Percentiles rank a stretch among this genome's conserved stretches.
These are phyloP conservation scores for Boletus reticuloceps DNA, from an alignment of 768 basidiomycete genomes.

Conservation along the genomic window DNA sequence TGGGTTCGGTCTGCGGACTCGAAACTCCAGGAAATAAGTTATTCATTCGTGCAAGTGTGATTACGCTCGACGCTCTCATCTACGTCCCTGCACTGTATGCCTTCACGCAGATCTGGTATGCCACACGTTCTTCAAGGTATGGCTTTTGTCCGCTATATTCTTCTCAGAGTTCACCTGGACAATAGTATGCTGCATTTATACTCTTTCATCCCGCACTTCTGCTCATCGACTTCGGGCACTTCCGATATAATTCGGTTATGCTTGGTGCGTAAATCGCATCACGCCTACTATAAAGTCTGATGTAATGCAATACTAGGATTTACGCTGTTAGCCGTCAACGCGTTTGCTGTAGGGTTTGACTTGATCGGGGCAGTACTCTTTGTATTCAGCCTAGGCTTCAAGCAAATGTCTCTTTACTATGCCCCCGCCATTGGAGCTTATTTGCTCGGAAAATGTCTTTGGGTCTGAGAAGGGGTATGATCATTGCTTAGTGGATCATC, in stretches of 20 bases:
- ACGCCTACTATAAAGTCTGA: not conserved
- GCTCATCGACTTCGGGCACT: constrained; percentile 89
- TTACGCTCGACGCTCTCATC: constrained; percentile 63
- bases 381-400: constrained; percentile 84
- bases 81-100: constrained; percentile 73
- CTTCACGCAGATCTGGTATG: constrained; percentile 67
- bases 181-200: constrained; percentile 55
- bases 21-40: constrained; percentile 64
- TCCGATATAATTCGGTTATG: constrained; percentile 95
- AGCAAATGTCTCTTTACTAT: constrained; percentile 96
- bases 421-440: constrained; percentile 91
- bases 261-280: constrained; percentile 52
- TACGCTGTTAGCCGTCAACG: constrained; percentile 64
- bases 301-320: constrained; percentile 46
- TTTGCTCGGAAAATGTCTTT: constrained; percentile 85
- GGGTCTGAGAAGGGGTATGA: constrained; percentile 69
- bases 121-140: constrained; percentile 70
- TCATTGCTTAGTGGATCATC: not conserved
- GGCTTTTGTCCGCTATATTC: constrained; percentile 1
- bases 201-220: constrained; percentile 82
- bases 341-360: constrained; percentile 69
- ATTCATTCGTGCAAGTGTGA: constrained; percentile 79
- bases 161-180: not conserved
- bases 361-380: constrained; percentile 75
- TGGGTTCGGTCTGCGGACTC: constrained; percentile 69